Base-by-base conservation (phyloP, 2,329 filamentous ascomycete genomes). In the Ophiostoma populinum region DNA sequence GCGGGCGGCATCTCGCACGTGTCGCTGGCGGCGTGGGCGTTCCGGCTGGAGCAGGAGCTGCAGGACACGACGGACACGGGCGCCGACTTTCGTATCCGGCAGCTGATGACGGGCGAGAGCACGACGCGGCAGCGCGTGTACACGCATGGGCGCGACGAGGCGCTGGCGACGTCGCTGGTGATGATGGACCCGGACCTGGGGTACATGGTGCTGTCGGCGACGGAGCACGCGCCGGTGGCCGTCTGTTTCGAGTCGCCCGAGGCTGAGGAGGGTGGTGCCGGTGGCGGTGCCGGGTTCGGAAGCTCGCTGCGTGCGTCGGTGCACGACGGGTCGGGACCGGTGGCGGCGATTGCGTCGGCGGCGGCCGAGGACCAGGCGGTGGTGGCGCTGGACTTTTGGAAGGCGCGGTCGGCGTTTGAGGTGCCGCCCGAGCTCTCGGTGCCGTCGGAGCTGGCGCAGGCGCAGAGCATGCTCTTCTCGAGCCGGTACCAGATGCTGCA, bases 131-230 rank as follows among this genome's bases (percentile, higher is more conserved):
- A 76, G 35, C 58, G 69, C 35, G 54, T 76, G 17, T 72, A 67
- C 49, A 67, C 63, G 2, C 67, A 68, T 45, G 54, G 59, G 13
- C 53, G 57, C 7, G 57, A 60, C 30, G 56, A 56, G 28, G 58
- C 64, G 11, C 54, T 77, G 25, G 62, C 69, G 12, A 68, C 68
- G 10, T 59, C 62, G 38, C 57, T 60, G 26, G 58, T 64, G 7
- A 60, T 76, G 36, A 59, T 59, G 16, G 71, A 76, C 43, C 67
- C 70, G 3, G 72, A 76, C 46, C 57, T 77, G 17, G 72, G 72
- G 36, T 74, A 75, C 45, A 70, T 75, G 34, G 51, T 76, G 9
- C 55, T 77, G 17, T 74, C 71, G 7, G 59, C 68, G 7, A 74
- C 67, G 2, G 59, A 65, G 8, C 63, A 66, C 40, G 66, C 70